Base-by-base conservation (phyloP, 768 basidiomycete genomes). In the Naganishia vaughanmartiniae region DNA sequence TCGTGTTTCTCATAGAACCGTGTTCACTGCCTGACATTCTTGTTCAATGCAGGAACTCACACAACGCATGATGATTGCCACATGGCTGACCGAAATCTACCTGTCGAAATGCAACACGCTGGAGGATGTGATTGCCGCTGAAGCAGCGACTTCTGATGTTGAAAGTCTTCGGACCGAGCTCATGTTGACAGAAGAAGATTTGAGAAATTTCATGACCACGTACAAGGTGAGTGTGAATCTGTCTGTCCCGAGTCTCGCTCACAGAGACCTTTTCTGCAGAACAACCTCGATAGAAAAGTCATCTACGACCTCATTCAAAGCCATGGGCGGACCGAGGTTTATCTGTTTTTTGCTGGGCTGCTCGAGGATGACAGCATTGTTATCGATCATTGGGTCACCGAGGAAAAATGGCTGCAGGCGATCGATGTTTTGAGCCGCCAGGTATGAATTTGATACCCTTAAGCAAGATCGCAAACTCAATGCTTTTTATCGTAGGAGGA, bases 41-140 rank as follows among this genome's bases (percentile, higher is more conserved):
- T 15, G 42, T 42, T 42, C 42, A 42, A 42, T 15, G 31, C 54
- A 97, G 94, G 93, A 96, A 76, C 74, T 90, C 46, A 93, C 92
- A 0, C 94, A 97, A 79, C 86, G 96, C 48, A 93, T 93, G 89
- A 93, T 98, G 88, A 83, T 99, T 24, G 94, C 96, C 21, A 97
- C 93, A 0, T 99, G 96, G 96, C 87, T 99, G 15, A 89, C 96
- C 34, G 96, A 99, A 81, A 92, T 98, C 73, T 97, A 93, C 78
- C 87, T 99, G 19, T 90, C 90, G 81, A 98, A 96, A 83, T 93
- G 91, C 80, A 95, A 96, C 76, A 92, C 95, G 72, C 83, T 98
- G 63, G 96, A 99, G 77, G 96, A 98, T 77, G 84, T 93, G 21
- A 88, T 94, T 31, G 93, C 92, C 0, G 91, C 94, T 0, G 92